Evolutionary conservation across 257 asterid genomes (phyloP).

Genomic region (Anisodus tanguticus): DNA sequence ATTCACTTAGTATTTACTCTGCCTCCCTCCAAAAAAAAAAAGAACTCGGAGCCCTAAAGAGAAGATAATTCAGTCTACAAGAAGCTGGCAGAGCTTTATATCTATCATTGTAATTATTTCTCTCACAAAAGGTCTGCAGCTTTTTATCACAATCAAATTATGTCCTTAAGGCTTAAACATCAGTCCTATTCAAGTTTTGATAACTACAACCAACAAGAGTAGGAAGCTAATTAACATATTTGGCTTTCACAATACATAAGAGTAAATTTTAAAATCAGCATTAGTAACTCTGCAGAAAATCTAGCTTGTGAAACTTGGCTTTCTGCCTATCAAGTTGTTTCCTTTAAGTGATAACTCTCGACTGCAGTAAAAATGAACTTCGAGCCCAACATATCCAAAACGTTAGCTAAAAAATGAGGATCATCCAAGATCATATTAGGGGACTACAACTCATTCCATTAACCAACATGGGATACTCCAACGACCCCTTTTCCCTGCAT

Average conservation of each 20-base stretch:
- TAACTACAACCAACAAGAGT: not conserved
- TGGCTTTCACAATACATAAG: not conserved
- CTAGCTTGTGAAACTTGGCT: constrained; percentile 4
- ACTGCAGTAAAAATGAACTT: not conserved
- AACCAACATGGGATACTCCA: not conserved
- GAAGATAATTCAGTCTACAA: no score
- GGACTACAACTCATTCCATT: not conserved
- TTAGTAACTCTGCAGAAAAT: not conserved
- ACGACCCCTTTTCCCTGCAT: not conserved
- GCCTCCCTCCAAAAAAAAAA: no score
- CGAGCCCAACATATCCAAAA: not conserved
- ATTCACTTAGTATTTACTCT: not conserved
- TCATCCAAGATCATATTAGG: constrained; percentile 10
- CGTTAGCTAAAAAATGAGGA: not conserved
- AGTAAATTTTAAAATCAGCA: not conserved
- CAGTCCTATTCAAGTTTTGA: not conserved
- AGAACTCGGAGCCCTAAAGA: no score
- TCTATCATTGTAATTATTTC: not conserved
- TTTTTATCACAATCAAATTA: not conserved
- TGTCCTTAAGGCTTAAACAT: not conserved
- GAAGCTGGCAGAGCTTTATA: no score
- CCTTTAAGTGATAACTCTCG: not conserved
- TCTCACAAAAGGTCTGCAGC: constrained; percentile 12
- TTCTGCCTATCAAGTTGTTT: not conserved
- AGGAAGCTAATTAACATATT: not conserved